Evolutionary conservation across 2,329 filamentous ascomycete genomes (phyloP).

Genomic region (Blastomyces gilchristii): DNA sequence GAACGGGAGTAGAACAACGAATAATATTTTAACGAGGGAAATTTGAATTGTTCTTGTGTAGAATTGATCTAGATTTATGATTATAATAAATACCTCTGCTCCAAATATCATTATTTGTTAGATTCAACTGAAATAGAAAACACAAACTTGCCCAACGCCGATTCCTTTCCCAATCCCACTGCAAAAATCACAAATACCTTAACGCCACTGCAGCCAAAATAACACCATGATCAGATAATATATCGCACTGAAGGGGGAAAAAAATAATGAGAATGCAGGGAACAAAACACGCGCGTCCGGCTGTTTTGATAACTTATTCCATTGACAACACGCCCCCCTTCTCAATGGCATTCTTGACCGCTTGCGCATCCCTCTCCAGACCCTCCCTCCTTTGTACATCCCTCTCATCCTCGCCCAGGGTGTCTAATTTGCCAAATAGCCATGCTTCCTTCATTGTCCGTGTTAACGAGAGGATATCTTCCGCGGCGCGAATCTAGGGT

Average conservation of each 20-base stretch:
- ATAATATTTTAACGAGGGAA: neutral
- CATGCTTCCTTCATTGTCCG: conserved; percentile 56
- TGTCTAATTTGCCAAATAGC: conserved; percentile 56
- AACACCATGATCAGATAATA: neutral
- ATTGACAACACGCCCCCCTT: conserved; percentile 22
- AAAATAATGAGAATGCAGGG: neutral
- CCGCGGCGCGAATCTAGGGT: conserved; percentile 47
- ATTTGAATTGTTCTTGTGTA: neutral
- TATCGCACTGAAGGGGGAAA: neutral
- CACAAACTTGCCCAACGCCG: neutral
- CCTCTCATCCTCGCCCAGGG: conserved; percentile 38
- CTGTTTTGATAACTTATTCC: neutral
- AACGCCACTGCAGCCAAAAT: neutral
- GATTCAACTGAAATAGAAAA: neutral
- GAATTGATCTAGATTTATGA: neutral
- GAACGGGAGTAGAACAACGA: neutral
- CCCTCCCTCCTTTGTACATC: conserved; percentile 33
- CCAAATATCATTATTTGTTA: neutral
- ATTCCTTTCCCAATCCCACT: neutral
- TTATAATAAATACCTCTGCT: neutral
- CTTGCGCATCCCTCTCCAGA: conserved; percentile 39
- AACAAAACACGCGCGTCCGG: neutral
- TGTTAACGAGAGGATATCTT: conserved; percentile 52
- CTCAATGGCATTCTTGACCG: conserved; percentile 33
- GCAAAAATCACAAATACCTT: too few species aligned